Percentiles rank a stretch among this genome's conserved stretches.
Conservation (phyloP, 2,329 filamentous ascomycete species). For the Alternaria rosae region DNA sequence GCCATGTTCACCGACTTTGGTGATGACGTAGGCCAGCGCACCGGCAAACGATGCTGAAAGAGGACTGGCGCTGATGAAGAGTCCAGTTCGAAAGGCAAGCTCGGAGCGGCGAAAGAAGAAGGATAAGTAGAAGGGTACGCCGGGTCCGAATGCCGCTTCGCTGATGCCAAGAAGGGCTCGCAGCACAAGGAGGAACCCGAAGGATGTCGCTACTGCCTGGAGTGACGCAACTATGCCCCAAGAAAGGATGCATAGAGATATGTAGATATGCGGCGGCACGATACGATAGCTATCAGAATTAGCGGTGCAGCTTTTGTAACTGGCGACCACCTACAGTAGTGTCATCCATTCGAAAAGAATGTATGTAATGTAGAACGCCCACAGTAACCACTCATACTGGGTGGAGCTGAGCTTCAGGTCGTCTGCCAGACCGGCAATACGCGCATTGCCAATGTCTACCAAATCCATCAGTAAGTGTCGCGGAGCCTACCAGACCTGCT, state of each 20-base stretch:
- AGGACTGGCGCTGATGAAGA: slow-evolving; percentile 80
- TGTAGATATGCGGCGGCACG: slow-evolving; percentile 68
- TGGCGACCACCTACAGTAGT: slow-evolving; percentile 54
- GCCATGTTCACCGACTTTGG: slow-evolving; percentile 68
- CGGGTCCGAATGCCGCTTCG: slow-evolving; percentile 69
- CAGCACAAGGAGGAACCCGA: slow-evolving; percentile 68
- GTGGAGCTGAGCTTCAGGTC: slow-evolving; percentile 63
- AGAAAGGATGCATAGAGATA: slow-evolving; percentile 70
- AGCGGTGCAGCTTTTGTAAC: background rate
- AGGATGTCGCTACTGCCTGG: slow-evolving; percentile 61
- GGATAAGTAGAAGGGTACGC: slow-evolving; percentile 69
- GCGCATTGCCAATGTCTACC: slow-evolving; percentile 68
- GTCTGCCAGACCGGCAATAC: slow-evolving; percentile 63
- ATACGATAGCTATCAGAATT: slow-evolving; percentile 57
- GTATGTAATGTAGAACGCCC: slow-evolving; percentile 70
- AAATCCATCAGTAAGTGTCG: slow-evolving; percentile 8
- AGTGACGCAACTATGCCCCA: slow-evolving; percentile 84
- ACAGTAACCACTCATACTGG: slow-evolving; percentile 69
- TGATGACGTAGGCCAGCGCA: slow-evolving; percentile 78
- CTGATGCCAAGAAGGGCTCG: slow-evolving; percentile 62
- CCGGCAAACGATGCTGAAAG: slow-evolving; percentile 74
- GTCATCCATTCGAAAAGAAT: slow-evolving; percentile 72
- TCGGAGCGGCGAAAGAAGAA: slow-evolving; percentile 73
- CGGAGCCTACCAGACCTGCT: background rate
- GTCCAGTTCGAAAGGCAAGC: slow-evolving; percentile 81